Conservation (phyloP, 2,329 filamentous ascomycete species). For the Venturia carpophila region DNA sequence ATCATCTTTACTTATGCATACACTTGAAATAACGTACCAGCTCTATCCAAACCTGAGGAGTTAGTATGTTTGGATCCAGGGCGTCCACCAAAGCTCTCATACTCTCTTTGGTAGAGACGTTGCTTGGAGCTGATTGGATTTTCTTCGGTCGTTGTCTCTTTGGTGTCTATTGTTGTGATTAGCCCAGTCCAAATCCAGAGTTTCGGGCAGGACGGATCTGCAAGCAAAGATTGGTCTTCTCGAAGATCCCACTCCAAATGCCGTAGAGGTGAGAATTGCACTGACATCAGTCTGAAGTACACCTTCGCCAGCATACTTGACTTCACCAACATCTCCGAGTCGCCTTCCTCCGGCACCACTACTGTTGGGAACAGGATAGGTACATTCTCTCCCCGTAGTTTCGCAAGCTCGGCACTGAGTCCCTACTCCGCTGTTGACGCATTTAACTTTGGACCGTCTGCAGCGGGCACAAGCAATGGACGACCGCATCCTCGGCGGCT, state of each 20-base stretch:
- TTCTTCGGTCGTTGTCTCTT: slow-evolving; percentile 31
- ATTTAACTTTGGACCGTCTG: slow-evolving; percentile 78
- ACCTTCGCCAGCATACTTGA: slow-evolving; percentile 3
- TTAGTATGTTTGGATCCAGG: slow-evolving; percentile 54
- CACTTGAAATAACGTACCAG: slow-evolving; percentile 34
- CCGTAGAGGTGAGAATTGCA: neutral
- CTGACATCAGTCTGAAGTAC: slow-evolving; percentile 10
- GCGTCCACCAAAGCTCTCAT: slow-evolving; percentile 45
- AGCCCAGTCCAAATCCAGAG: neutral
- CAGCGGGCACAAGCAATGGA: slow-evolving; percentile 73
- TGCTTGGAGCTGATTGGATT: slow-evolving; percentile 30
- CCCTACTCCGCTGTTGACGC: slow-evolving; percentile 66
- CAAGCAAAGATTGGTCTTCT: neutral
- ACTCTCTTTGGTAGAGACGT: slow-evolving; percentile 40
- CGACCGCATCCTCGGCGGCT: slow-evolving; percentile 53
- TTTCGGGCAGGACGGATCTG: neutral
- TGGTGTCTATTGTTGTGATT: slow-evolving; percentile 26
- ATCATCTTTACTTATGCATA: neutral
- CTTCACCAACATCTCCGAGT: slow-evolving; percentile 11
- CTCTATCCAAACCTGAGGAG: slow-evolving; percentile 58
- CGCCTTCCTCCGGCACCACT: slow-evolving; percentile 29
- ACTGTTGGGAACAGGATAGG: slow-evolving; percentile 53
- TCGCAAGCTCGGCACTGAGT: slow-evolving; percentile 69
- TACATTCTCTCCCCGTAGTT: slow-evolving; percentile 62
- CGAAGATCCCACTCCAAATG: neutral